Conservation (phyloP, 192 early-diverging fungal genomes). For the Helicostylum pulchrum region DNA sequence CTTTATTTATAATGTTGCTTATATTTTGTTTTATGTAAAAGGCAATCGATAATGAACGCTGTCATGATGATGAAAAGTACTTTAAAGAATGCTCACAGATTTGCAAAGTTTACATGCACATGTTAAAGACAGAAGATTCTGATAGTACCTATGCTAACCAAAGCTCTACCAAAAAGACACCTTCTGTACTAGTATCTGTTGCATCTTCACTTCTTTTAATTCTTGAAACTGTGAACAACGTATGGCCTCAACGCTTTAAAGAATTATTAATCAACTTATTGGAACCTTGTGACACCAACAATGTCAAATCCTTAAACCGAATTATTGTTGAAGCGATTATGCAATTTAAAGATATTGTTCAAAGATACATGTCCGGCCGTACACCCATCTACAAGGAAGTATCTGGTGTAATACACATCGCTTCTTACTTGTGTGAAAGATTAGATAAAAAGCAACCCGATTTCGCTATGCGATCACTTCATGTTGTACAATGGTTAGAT, state of each 20-base stretch:
- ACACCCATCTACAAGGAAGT: conserved; percentile 47
- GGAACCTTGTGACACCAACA: background rate
- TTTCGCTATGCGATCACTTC: conserved; percentile 22
- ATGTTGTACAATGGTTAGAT: conserved; percentile 41
- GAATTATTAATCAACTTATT: conserved; percentile 12
- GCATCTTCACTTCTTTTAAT: conserved; percentile 16
- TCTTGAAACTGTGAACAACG: conserved; percentile 8
- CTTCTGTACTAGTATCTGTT: conserved; percentile 21
- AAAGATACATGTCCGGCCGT: conserved; percentile 35
- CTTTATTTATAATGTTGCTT: background rate
- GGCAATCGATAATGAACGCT: conserved; percentile 15
- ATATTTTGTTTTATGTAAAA: background rate
- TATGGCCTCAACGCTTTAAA: conserved; percentile 32
- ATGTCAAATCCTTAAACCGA: conserved; percentile 6
- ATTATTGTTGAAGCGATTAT: conserved; percentile 20
- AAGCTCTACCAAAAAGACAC: conserved; percentile 11
- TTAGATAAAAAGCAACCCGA: conserved; percentile 16
- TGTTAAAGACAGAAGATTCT: conserved; percentile 20
- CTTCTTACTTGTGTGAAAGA: conserved; percentile 38
- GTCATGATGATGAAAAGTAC: conserved; percentile 2
- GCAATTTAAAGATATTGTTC: conserved; percentile 28
- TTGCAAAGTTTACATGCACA: background rate
- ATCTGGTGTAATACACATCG: conserved; percentile 35
- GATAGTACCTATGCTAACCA: conserved; percentile 20
- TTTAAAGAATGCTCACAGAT: conserved; percentile 12